These are phyloP conservation scores for Mortierella sp. DNA, from an alignment of 371 early-diverging fungal genomes.

Conservation along the genomic window DNA sequence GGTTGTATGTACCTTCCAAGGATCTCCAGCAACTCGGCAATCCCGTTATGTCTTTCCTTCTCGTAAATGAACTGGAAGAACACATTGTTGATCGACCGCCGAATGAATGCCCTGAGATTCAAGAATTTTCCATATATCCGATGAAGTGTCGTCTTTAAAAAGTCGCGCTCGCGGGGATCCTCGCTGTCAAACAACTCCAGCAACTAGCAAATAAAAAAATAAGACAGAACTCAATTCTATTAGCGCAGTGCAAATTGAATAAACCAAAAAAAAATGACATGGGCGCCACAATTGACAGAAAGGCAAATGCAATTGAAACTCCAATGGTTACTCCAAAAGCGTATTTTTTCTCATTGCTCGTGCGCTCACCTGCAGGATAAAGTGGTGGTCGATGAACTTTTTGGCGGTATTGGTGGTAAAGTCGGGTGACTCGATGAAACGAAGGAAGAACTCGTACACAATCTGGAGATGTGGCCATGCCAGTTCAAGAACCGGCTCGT, in stretches of 20 bases:
- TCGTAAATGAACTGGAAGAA: slow-evolving; percentile 97
- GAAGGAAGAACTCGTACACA: slow-evolving; percentile 96
- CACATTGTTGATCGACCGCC: slow-evolving; percentile 95
- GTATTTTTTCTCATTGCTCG: not conserved
- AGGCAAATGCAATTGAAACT: not conserved
- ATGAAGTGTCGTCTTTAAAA: slow-evolving; percentile 96
- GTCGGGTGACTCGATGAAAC: slow-evolving; percentile 95
- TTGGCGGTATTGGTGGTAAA: slow-evolving; percentile 95
- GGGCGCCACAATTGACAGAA: not conserved
- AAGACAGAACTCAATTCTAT: not conserved
- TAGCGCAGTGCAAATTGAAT: not conserved
- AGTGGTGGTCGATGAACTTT: slow-evolving; percentile 93
- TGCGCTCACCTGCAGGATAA: slow-evolving; percentile 81
- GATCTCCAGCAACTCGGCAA: slow-evolving; percentile 96
- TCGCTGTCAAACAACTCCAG: slow-evolving; percentile 96
- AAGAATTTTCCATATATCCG: slow-evolving; percentile 97
- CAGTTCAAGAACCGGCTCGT: slow-evolving; percentile 95
- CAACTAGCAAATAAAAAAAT: slow-evolving; percentile 65
- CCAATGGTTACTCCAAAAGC: not conserved
- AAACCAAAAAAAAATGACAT: not conserved
- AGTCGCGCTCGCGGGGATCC: slow-evolving; percentile 97
- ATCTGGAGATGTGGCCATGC: slow-evolving; percentile 98
- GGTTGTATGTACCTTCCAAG: slow-evolving; percentile 81
- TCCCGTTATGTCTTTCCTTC: slow-evolving; percentile 95
- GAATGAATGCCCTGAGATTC: slow-evolving; percentile 92